These are phyloP conservation scores for Colletotrichum kahawae DNA, from an alignment of 2,329 filamentous ascomycete species.

Conservation along the genomic window DNA sequence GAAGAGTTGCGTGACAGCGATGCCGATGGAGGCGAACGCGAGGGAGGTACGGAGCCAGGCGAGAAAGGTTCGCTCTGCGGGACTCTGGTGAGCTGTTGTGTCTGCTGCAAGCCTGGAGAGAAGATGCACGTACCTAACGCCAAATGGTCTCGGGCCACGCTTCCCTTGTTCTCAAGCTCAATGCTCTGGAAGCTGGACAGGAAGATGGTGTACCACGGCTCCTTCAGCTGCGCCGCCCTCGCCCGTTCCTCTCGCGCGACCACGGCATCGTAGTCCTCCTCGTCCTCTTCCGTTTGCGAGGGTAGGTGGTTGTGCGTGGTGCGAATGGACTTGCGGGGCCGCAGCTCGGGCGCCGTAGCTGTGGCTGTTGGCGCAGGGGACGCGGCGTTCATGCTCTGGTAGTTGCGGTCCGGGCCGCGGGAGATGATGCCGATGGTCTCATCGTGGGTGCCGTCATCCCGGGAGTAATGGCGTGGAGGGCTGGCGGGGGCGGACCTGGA, in stretches of 20 bases:
- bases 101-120: not conserved
- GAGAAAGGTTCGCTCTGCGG: slow-evolving; percentile 78
- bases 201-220: slow-evolving; percentile 58
- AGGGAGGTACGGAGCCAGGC: slow-evolving; percentile 85
- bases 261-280: slow-evolving; percentile 26
- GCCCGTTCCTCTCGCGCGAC: slow-evolving; percentile 9
- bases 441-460: slow-evolving; percentile 32
- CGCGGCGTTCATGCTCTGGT: slow-evolving; percentile 40
- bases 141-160: slow-evolving; percentile 81
- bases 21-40: slow-evolving; percentile 81
- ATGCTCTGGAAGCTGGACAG: slow-evolving; percentile 61
- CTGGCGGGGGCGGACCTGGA: slow-evolving; percentile 20
- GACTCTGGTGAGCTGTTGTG: not conserved
- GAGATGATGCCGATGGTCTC: slow-evolving; percentile 47
- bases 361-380: not conserved
- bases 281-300: slow-evolving; percentile 22
- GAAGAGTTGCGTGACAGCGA: slow-evolving; percentile 85
- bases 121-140: slow-evolving; percentile 65
- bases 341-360: slow-evolving; percentile 11
- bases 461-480: slow-evolving; percentile 17
- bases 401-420: slow-evolving; percentile 39
- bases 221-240: slow-evolving; percentile 29
- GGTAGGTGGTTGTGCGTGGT: slow-evolving; percentile 20
- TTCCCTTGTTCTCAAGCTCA: slow-evolving; percentile 86
- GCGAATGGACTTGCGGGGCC: slow-evolving; percentile 5